Percentiles rank a stretch among this genome's conserved stretches.
Evolutionary conservation across 495 filamentous ascomycete species (phyloP).

Genomic region (Rhizodiscina lignyota): DNA sequence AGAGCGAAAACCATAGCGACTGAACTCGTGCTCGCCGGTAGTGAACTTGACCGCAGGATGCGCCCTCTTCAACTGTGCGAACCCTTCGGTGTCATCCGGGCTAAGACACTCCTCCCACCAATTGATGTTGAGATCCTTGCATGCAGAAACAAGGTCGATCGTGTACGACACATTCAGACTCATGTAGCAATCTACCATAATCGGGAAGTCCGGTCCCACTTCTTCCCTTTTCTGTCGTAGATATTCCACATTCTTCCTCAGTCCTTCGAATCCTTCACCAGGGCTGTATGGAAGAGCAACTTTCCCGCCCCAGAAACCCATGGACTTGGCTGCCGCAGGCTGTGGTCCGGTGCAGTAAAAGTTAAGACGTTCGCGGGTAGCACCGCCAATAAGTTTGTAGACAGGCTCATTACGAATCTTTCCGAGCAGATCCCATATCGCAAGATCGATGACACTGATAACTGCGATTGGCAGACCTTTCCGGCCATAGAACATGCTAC

Average conservation of each 20-base stretch:
- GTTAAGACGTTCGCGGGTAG: slow-evolving; percentile 58
- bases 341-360: slow-evolving; percentile 93
- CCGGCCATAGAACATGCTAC: slow-evolving; percentile 86
- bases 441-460: slow-evolving; percentile 85
- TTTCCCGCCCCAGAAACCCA: slow-evolving; percentile 81
- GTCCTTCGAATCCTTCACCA: slow-evolving; percentile 62
- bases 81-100: slow-evolving; percentile 82
- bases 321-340: slow-evolving; percentile 55
- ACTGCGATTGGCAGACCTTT: slow-evolving; percentile 80
- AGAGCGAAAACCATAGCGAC: slow-evolving; percentile 83
- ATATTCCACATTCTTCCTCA: slow-evolving; percentile 80
- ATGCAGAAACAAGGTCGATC: slow-evolving; percentile 72
- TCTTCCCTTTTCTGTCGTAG: slow-evolving; percentile 66
- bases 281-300: slow-evolving; percentile 77
- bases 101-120: slow-evolving; percentile 93
- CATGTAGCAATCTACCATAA: slow-evolving; percentile 97
- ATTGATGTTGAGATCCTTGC: slow-evolving; percentile 68
- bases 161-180: slow-evolving; percentile 81
- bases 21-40: slow-evolving; percentile 89
- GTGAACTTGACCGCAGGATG: slow-evolving; percentile 88
- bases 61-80: slow-evolving; percentile 71
- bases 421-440: slow-evolving; percentile 78
- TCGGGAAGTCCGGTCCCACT: slow-evolving; percentile 76
- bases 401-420: slow-evolving; percentile 86
- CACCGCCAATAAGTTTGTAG: slow-evolving; percentile 84